phyloP scores from a whole-genome alignment of 495 filamentous ascomycete species.

The Hypoxylon cercidicola region DNA sequence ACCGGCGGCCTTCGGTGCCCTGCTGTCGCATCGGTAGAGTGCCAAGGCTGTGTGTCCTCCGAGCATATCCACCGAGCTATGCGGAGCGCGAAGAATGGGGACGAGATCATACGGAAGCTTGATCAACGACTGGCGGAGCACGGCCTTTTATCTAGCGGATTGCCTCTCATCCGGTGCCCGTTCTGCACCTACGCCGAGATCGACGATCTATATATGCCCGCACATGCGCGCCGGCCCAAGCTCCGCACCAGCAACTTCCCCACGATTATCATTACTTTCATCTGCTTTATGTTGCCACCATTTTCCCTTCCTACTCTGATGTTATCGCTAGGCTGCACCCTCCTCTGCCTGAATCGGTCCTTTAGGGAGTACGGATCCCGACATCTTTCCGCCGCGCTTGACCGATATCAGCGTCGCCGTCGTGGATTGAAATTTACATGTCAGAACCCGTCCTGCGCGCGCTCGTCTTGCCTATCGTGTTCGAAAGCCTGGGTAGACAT shows the following conservation, averaged over 20 bases:
- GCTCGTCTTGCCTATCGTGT: constrained; percentile 81
- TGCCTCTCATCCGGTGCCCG: constrained; percentile 86
- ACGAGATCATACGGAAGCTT: constrained; percentile 74
- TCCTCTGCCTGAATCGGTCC: constrained; percentile 48
- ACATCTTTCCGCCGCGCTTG: constrained; percentile 61
- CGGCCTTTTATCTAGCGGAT: constrained; percentile 71
- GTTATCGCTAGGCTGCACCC: constrained; percentile 52
- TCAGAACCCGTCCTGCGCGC: constrained; percentile 69
- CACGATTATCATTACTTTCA: constrained; percentile 53
- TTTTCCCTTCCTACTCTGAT: constrained; percentile 63
- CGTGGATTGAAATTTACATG: constrained; percentile 80
- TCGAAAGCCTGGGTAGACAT: constrained; percentile 73
- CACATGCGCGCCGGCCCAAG: constrained; percentile 55
- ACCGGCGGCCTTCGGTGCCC: constrained; percentile 81
- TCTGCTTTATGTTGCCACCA: constrained; percentile 58
- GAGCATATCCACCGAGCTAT: constrained; percentile 78
- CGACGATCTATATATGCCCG: constrained; percentile 77
- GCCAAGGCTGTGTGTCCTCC: constrained; percentile 75
- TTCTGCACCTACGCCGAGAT: constrained; percentile 92
- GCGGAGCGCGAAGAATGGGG: constrained; percentile 70
- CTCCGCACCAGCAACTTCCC: constrained; percentile 60
- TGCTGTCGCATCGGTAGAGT: constrained; percentile 74
- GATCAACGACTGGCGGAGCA: constrained; percentile 81
- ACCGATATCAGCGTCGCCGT: constrained; percentile 68
- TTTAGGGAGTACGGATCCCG: constrained; percentile 43